Evolutionary conservation across 2,329 filamentous ascomycete species (phyloP), one percentile per base, ranked within the genome.

Genomic region (Cordyceps tenuipes): DNA sequence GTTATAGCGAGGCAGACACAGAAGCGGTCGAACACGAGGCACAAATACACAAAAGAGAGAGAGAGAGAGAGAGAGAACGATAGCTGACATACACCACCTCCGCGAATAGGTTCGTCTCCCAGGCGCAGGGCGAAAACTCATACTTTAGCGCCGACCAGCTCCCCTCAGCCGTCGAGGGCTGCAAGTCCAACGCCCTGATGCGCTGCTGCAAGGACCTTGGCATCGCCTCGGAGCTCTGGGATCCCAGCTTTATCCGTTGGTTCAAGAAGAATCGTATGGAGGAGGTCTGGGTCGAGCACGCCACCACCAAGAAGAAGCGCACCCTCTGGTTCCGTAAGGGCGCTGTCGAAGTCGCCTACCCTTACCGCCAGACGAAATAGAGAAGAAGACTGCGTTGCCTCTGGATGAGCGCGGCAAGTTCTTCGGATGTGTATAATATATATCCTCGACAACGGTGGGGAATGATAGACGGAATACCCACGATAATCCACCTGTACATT

Each of bases 141-240:
- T 99, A 95, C 76, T 99, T 97, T 76, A 85, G 83, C 66, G 83
- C 90, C 39, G 92, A 97, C 66, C 88, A 89, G 59, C 91, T 99
- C 64, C 91, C 94, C 29, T 96, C 92, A 1, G 92, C 94, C 9
- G 92, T 92, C 62, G 94, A 99, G 76, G 94, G 94, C 57, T 96
- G 91, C 81, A 97, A 97, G 76, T 96, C 91, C 64, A 99, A 99
- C 71, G 94, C 94, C 13, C 81, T 99, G 66, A 95, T 97, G 86
- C 89, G 94, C 61, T 97, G 93, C 82, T 97, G 94, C 80, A 99
- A 99, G 78, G 94, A 99, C 73, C 77, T 99, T 36, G 94, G 94
- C 41, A 89, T 99, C 65, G 94, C 91, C 1, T 92, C 88, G 64
- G 94, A 99, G 75, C 82, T 99, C 21, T 99, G 94, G 94, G 94